Conservation (phyloP, 2,329 filamentous ascomycete species). For the Ophiosphaerella narmari region DNA sequence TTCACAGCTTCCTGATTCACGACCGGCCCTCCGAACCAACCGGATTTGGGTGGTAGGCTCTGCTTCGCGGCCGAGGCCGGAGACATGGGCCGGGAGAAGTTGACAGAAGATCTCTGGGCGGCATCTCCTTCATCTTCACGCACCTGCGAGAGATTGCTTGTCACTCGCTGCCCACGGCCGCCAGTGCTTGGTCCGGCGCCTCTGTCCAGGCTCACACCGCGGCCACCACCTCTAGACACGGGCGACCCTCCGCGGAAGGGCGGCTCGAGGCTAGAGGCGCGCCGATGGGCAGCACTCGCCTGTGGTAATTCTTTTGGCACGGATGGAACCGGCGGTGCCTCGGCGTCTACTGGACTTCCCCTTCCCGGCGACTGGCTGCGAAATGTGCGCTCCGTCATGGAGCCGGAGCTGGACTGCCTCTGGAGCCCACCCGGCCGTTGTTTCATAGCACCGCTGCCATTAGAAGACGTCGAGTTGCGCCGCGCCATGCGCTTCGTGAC, state of each 20-base stretch:
- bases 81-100: conserved; percentile 61
- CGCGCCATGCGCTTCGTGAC: conserved; percentile 85
- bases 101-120: conserved; percentile 50
- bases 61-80: conserved; percentile 29
- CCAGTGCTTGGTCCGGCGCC: conserved; percentile 19
- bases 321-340: conserved; percentile 75
- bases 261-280: conserved; percentile 58
- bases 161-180: conserved; percentile 33
- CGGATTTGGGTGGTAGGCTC: conserved; percentile 16
- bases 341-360: conserved; percentile 36
- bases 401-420: conserved; percentile 68
- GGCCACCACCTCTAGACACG: conserved; percentile 41
- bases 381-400: conserved; percentile 89
- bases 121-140: conserved; percentile 50
- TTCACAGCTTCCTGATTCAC: conserved; percentile 36
- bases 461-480: conserved; percentile 73
- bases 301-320: conserved; percentile 61
- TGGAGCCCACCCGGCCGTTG: conserved; percentile 43
- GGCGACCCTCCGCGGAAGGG: conserved; percentile 53
- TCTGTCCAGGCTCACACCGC: conserved; percentile 50
- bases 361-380: conserved; percentile 66
- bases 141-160: conserved; percentile 48
- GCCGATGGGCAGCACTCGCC: conserved; percentile 34
- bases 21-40: conserved; percentile 49
- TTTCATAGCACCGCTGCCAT: conserved; percentile 53